Base-by-base conservation (phyloP, 1,284 basidiomycete species). In the Athelia psychrophila region DNA sequence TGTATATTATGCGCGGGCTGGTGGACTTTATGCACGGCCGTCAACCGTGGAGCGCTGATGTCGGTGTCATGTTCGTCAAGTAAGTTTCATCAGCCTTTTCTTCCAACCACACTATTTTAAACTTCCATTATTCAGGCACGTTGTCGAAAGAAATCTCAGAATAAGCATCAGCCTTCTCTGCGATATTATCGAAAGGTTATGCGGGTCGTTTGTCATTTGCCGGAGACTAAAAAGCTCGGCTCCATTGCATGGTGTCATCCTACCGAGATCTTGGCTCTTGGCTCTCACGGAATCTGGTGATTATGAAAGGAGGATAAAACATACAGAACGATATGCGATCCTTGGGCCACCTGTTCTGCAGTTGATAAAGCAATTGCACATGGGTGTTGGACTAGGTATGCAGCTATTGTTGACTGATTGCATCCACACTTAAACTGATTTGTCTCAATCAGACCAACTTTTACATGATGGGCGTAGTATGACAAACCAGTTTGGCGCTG, bases 91-190 rank as follows among this genome's bases (percentile, higher is more conserved):
- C 27, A 30, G 6, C 13, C 6, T 30, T 13, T 30, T 30, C 27
- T 12, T n/a, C n/a, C 33, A 35, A 12, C 12, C 33, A 12, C 33
- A 35, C 33, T 10, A 35, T 35, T 35, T 35, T 35, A n/a, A n/a
- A n/a, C n/a, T n/a, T n/a, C n/a, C n/a, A n/a, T n/a, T n/a, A n/a
- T n/a, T 22, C 9, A 42, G 38, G 38, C 38, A 42, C n/a, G n/a
- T 42, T 6, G 8, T 42, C 5, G n/a, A 42, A n/a, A 5, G 20
- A 22, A 42, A 18, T n/a, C 20, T 42, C 16, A 6, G 8, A 6
- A 42, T 42, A n/a, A 42, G 20, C 38, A 42, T 42, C n/a, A 42
- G 38, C 38, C 38, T 42, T n/a, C 38, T 42, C 20, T 42, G 38
- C n/a, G 38, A 42, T n/a, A 18, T 42, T 16, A 16, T 42, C 6